Percentiles rank a stretch among this genome's conserved stretches.
phyloP scores from a whole-genome alignment of 2,329 filamentous ascomycete species.

The Talaromyces sp. region DNA sequence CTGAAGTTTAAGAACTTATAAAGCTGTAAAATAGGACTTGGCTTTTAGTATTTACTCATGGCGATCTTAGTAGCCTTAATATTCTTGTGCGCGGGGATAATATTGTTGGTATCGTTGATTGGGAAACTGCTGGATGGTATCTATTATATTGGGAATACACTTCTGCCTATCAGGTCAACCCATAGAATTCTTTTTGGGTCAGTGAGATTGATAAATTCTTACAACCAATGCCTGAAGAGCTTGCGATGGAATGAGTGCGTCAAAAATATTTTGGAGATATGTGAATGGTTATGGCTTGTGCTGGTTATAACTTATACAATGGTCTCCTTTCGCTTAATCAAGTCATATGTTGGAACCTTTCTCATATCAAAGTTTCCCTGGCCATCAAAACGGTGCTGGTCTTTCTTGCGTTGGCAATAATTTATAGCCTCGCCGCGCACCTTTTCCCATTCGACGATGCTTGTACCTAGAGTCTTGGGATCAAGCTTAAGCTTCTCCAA shows the following conservation, averaged over 20 bases:
- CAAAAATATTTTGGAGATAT: slow-evolving; percentile 37
- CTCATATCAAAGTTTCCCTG: background rate
- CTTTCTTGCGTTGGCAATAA: too few relatives aligned
- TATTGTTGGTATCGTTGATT: slow-evolving; percentile 40
- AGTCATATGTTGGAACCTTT: slow-evolving; percentile 37
- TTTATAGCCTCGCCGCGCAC: too few relatives aligned
- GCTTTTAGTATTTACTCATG: slow-evolving; percentile 49
- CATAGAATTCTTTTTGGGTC: slow-evolving; percentile 37
- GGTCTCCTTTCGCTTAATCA: slow-evolving; percentile 30
- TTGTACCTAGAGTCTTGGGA: too few relatives aligned
- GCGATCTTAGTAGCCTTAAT: slow-evolving; percentile 47
- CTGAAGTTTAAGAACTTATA: slow-evolving; percentile 30
- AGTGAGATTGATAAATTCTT: slow-evolving; percentile 43
- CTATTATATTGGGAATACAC: slow-evolving; percentile 35
- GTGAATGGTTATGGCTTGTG: slow-evolving; percentile 15
- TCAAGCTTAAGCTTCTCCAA: too few relatives aligned
- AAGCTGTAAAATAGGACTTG: slow-evolving; percentile 29
- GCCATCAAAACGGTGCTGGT: background rate
- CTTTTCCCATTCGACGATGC: too few relatives aligned
- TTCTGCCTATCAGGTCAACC: slow-evolving; percentile 41
- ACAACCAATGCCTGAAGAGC: slow-evolving; percentile 34
- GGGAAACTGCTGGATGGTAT: slow-evolving; percentile 33
- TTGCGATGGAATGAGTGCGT: slow-evolving; percentile 41
- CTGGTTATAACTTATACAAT: slow-evolving; percentile 15
- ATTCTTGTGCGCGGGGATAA: slow-evolving; percentile 35